Evolutionary conservation across 805 yeast species (phyloP).

Genomic region (Ogataea populi-albae): DNA sequence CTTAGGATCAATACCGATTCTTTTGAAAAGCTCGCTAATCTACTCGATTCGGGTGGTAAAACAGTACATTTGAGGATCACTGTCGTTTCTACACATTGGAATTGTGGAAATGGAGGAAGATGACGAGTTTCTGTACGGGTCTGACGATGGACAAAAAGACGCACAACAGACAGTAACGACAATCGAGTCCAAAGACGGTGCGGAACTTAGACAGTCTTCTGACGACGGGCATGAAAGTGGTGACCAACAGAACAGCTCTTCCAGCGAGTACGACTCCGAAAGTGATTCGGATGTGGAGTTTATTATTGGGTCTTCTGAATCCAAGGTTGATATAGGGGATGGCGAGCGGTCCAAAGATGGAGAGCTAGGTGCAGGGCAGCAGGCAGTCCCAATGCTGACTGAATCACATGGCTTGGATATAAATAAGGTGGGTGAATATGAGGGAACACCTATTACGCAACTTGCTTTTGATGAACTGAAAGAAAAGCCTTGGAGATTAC

Average conservation of each 20-base stretch:
- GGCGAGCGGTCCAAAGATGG: constrained; percentile 17
- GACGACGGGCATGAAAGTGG: constrained; percentile 23
- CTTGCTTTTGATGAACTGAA: constrained; percentile 76
- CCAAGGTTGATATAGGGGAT: constrained; percentile 16
- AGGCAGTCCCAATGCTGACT: constrained; percentile 29
- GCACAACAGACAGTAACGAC: constrained; percentile 19
- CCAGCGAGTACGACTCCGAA: constrained; percentile 42
- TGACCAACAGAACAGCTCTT: constrained; percentile 18
- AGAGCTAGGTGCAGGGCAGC: constrained; percentile 23
- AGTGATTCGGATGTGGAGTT: constrained; percentile 72
- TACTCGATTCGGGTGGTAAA: neutral
- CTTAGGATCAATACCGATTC: too few relatives aligned
- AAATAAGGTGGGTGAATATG: constrained; percentile 67
- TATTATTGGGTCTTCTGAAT: constrained; percentile 54
- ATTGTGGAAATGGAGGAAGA: constrained; percentile 62
- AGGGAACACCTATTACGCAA: constrained; percentile 81
- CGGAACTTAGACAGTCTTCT: constrained; percentile 22
- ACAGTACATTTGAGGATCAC: too few relatives aligned
- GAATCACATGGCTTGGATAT: constrained; percentile 55
- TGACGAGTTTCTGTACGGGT: constrained; percentile 65
- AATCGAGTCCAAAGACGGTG: constrained; percentile 22
- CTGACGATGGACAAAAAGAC: constrained; percentile 37
- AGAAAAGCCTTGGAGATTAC: constrained; percentile 97
- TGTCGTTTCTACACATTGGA: too few relatives aligned
- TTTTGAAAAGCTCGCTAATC: too few relatives aligned